Conservation (phyloP, 176 grass and related monocot species). For the Leersia perrieri region DNA sequence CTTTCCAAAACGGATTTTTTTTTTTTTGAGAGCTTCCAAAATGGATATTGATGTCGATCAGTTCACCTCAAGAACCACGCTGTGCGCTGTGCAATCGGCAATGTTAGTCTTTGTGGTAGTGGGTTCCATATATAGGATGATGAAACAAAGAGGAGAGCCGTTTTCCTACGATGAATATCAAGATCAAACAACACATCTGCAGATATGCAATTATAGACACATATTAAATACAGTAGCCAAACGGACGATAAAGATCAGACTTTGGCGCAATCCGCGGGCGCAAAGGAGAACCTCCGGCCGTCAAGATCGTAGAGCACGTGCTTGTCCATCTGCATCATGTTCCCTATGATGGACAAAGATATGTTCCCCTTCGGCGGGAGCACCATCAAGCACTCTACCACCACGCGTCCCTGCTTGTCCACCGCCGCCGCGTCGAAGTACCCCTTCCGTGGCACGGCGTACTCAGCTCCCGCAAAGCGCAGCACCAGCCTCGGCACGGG, state of each 20-base stretch:
- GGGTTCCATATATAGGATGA: no score
- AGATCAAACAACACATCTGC: no score
- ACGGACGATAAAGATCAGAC: conserved; percentile 5
- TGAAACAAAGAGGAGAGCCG: no score
- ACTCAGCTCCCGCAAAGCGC: conserved; percentile 49
- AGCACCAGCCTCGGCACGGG: conserved; percentile 44
- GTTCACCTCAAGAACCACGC: no score
- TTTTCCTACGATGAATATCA: no score
- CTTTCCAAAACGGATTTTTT: no score
- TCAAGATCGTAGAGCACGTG: conserved; percentile 54
- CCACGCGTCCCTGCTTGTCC: conserved; percentile 21
- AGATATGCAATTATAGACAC: no score
- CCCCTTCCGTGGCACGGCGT: conserved; percentile 32
- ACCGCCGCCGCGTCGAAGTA: conserved; percentile 31
- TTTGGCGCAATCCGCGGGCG: conserved; percentile 32
- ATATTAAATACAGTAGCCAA: no score
- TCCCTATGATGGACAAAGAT: conserved; percentile 67
- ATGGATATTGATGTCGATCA: no score
- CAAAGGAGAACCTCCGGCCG: conserved; percentile 35
- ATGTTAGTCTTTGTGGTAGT: no score
- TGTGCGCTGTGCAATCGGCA: no score
- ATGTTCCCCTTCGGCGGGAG: conserved; percentile 17
- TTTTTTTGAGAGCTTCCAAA: no score
- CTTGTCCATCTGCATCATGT: conserved; percentile 57
- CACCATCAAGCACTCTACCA: conserved; percentile 41